Conservation (phyloP, 371 early-diverging fungal species). For the Apophysomyces sp. region DNA sequence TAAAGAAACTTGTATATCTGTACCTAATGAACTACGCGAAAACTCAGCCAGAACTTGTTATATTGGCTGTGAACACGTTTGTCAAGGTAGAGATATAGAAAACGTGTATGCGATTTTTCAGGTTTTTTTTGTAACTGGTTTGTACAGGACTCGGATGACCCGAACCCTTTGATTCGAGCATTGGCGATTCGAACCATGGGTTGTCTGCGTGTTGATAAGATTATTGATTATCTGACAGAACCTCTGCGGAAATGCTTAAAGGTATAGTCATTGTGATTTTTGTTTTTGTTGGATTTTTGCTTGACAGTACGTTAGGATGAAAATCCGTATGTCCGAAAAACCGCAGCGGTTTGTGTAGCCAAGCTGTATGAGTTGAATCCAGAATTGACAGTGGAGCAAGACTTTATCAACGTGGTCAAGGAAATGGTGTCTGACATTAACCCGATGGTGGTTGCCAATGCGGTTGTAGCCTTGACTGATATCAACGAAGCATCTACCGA, state of each 20-base stretch:
- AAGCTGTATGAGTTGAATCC: conserved; percentile 72
- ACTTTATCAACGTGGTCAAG: conserved; percentile 81
- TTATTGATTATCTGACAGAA: conserved; percentile 79
- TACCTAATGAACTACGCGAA: conserved; percentile 88
- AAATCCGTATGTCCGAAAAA: conserved; percentile 92
- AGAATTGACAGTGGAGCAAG: conserved; percentile 65
- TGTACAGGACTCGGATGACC: conserved; percentile 52
- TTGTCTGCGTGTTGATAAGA: conserved; percentile 89
- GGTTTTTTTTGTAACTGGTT: background rate
- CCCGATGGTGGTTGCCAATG: conserved; percentile 95
- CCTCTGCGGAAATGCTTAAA: conserved; percentile 82
- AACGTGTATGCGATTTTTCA: too few species aligned
- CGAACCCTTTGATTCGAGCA: conserved; percentile 91
- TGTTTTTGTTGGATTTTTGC: too few species aligned
- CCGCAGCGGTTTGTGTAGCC: conserved; percentile 94
- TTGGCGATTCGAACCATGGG: conserved; percentile 95
- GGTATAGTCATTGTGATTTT: conserved; percentile 41
- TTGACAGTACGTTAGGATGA: conserved; percentile 65
- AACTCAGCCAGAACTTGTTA: conserved; percentile 87
- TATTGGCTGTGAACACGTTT: conserved; percentile 76
- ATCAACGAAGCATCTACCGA: conserved; percentile 80
- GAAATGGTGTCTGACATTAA: conserved; percentile 93
- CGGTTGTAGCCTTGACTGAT: conserved; percentile 87
- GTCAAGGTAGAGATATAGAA: conserved; percentile 45
- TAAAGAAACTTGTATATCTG: conserved; percentile 94